Conservation (phyloP, 2,329 filamentous ascomycete genomes). For the Alternaria angustiovoidea region DNA sequence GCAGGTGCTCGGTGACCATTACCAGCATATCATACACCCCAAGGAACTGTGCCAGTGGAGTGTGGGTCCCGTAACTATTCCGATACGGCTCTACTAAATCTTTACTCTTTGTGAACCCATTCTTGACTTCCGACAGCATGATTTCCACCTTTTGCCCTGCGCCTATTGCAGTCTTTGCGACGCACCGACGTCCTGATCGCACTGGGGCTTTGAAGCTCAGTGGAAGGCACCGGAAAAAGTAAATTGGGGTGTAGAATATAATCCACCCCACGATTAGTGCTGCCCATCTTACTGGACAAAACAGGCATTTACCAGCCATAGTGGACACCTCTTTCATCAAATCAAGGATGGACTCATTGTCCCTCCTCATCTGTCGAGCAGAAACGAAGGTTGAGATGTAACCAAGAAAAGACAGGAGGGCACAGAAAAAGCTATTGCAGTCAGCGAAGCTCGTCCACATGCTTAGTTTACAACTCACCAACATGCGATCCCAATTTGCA, state of each 20-base stretch:
- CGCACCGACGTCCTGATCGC: constrained; percentile 26
- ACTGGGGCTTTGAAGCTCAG: constrained; percentile 21
- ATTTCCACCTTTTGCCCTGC: constrained; percentile 22
- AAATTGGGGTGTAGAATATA: constrained; percentile 15
- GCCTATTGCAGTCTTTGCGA: constrained; percentile 24
- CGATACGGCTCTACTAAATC: constrained; percentile 5
- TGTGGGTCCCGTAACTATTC: constrained; percentile 8
- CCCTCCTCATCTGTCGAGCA: neutral
- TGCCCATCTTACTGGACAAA: constrained; percentile 5
- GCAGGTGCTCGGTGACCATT: constrained; percentile 33
- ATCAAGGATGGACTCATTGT: constrained; percentile 2
- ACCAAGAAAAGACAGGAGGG: constrained; percentile 21
- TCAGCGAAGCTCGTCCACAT: neutral
- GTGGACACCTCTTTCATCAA: neutral
- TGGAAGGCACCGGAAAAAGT: constrained; percentile 32
- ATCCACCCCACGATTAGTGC: neutral
- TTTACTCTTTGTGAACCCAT: neutral
- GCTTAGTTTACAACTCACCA: constrained; percentile 17
- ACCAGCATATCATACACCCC: constrained; percentile 43
- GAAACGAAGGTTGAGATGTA: constrained; percentile 15
- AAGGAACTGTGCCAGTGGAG: constrained; percentile 35
- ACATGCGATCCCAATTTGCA: constrained; percentile 30
- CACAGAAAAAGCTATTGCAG: constrained; percentile 18
- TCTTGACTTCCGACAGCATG: constrained; percentile 17
- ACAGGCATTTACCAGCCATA: neutral